A percentile compares a stretch with the other conserved stretches of the same genome.
phyloP scores from a whole-genome alignment of 192 early-diverging fungal genomes.

The Backusella tuberculispora region DNA sequence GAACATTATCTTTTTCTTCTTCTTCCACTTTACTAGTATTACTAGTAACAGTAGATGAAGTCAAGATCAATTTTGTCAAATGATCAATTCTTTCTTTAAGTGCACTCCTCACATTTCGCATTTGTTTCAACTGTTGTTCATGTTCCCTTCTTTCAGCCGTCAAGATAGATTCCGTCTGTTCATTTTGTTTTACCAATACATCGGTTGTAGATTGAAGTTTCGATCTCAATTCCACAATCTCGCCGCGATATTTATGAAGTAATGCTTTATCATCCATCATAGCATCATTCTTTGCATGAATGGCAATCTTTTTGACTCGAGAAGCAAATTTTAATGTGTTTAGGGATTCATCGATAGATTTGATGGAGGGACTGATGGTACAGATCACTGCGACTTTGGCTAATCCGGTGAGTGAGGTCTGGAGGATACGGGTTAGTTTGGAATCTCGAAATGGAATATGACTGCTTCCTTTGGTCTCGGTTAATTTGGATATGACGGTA shows the following conservation, averaged over 20 bases:
- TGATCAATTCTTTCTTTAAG: conserved; percentile 85
- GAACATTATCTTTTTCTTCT: not conserved
- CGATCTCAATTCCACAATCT: conserved; percentile 75
- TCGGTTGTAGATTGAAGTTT: conserved; percentile 67
- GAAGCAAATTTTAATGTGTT: conserved; percentile 97
- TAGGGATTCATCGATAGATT: conserved; percentile 82
- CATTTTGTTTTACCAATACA: conserved; percentile 53
- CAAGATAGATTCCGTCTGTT: conserved; percentile 49
- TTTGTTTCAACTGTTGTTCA: conserved; percentile 59
- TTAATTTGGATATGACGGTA: conserved; percentile 91
- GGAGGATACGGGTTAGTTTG: conserved; percentile 92
- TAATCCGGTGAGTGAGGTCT: conserved; percentile 90
- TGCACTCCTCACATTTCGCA: conserved; percentile 64
- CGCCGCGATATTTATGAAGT: conserved; percentile 78
- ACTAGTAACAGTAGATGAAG: conserved; percentile 55
- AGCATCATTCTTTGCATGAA: conserved; percentile 82
- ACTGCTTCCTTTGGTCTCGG: conserved; percentile 65
- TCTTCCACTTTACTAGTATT: conserved; percentile 21
- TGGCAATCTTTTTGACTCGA: conserved; percentile 86
- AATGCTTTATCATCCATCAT: conserved; percentile 83
- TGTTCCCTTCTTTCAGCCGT: conserved; percentile 43
- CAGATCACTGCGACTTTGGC: conserved; percentile 90
- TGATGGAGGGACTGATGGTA: conserved; percentile 81
- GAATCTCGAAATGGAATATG: conserved; percentile 98
- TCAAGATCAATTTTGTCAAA: conserved; percentile 82